Evolutionary conservation across 805 yeast genomes (phyloP).

Genomic region (Pichia occidentalis): DNA sequence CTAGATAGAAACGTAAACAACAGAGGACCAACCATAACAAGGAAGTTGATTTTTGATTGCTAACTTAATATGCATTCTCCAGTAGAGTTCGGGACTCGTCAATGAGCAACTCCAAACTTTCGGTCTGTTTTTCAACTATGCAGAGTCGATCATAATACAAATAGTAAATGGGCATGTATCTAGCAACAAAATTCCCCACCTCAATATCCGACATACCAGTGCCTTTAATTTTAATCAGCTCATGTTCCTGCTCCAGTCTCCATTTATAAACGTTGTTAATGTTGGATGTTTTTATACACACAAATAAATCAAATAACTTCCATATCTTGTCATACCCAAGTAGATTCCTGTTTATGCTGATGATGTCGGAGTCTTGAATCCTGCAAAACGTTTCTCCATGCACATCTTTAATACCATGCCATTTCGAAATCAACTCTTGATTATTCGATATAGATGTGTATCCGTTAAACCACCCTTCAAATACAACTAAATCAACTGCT

Average conservation of each 20-base stretch:
- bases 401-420: slow-evolving; percentile 21
- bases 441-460: slow-evolving; percentile 40
- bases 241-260: slow-evolving; percentile 75
- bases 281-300: slow-evolving; percentile 54
- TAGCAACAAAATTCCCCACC: slow-evolving; percentile 62
- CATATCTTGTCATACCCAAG: slow-evolving; percentile 46
- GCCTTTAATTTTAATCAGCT: slow-evolving; percentile 46
- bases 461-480: slow-evolving; percentile 97
- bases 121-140: slow-evolving; percentile 2
- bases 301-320: slow-evolving; percentile 51
- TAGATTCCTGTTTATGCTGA: slow-evolving; percentile 48
- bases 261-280: slow-evolving; percentile 64
- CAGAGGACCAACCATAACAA: slow-evolving; percentile 2
- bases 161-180: slow-evolving; percentile 83
- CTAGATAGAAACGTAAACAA: not conserved
- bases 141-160: slow-evolving; percentile 43
- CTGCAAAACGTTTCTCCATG: slow-evolving; percentile 17
- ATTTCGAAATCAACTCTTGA: slow-evolving; percentile 24
- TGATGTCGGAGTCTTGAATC: slow-evolving; percentile 18
- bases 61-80: not conserved
- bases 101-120: slow-evolving; percentile 12
- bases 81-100: slow-evolving; percentile 7
- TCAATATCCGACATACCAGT: slow-evolving; percentile 74
- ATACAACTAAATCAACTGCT: slow-evolving; percentile 57
- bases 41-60: slow-evolving; percentile 7